These are phyloP conservation scores for Syzygium oleosum DNA, from an alignment of 345 rosid species.

Conservation along the genomic window DNA sequence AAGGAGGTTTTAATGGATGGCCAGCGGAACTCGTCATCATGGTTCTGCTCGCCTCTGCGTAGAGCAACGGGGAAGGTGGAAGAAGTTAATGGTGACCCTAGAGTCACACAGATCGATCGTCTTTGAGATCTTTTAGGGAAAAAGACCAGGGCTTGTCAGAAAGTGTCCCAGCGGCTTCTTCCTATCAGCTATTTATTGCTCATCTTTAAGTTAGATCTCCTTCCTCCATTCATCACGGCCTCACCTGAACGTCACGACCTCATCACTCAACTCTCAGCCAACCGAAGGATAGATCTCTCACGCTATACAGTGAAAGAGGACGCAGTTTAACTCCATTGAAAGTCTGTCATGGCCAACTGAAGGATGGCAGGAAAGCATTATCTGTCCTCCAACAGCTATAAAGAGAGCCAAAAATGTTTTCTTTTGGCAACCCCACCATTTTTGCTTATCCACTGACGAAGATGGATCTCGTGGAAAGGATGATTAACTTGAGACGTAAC, in stretches of 20 bases:
- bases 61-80: neutral
- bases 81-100: neutral
- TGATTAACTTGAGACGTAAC: neutral
- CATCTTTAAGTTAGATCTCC: neutral
- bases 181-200: neutral
- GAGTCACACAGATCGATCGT: neutral
- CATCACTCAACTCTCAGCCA: neutral
- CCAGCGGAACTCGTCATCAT: neutral
- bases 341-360: neutral
- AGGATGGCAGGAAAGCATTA: neutral
- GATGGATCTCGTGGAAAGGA: neutral
- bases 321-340: neutral
- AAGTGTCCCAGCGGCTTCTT: neutral
- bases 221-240: neutral
- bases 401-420: neutral
- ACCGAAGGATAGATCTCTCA: neutral
- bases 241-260: neutral
- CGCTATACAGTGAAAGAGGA: neutral
- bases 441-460: neutral
- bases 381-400: neutral
- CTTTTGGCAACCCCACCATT: neutral
- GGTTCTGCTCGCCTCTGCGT: neutral
- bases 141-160: neutral
- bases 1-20: neutral
- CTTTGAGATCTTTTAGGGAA: neutral